Base-by-base conservation (phyloP, 1,139 yeast species). In the Sugiyamaella grinbergsii region DNA sequence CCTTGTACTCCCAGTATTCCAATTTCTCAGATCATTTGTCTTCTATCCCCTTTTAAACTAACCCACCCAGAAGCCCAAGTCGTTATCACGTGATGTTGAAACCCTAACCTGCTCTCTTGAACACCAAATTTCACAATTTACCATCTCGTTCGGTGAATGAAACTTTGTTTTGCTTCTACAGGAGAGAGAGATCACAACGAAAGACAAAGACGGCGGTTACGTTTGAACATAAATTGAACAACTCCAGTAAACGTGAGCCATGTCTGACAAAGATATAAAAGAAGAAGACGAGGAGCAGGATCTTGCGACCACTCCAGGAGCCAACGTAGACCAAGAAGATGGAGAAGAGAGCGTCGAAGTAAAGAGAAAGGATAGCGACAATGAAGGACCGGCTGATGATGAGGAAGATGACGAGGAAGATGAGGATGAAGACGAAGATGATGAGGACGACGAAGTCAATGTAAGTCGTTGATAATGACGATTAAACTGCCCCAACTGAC, bases 401-500 rank as follows among this genome's bases (percentile, higher is more conserved):
- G 19, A 62, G 37, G 68, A 65, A 10, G 58, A 49, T 13, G 55
- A 60, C 24, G 64, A 61, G 6, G 69, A 64, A 29, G 69, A 62
- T 13, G 64, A 42, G 20, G 45, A 42, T 6, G 67, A 57, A 18
- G 65, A 61, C 2, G 69, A 62, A 33, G 70, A 64, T 40, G 64
- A 55, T 10, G 61, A 55, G 2, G 62, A 56, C 8, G 64, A 52
- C 1, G 65, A 57, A 5, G 63, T 55, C 1, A 62, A 62, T 4
- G 66, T 70, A 65, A 24, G 61, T 52, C 5, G 10, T 11, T 4
- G 8, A 13, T 6, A 28, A 13, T 11, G 13, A 61, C 15, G 57
- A 47, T 26, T 58, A 54, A 7, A 62, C 55, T 41, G 29, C 71
- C 2, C 73, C 51, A 26, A 26, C 49, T 22, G 48, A 38, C n/a